Evolutionary conservation across 148 eudicot species (phyloP), one percentile per base, ranked within the genome.

Genomic region (Cornus controversa): DNA sequence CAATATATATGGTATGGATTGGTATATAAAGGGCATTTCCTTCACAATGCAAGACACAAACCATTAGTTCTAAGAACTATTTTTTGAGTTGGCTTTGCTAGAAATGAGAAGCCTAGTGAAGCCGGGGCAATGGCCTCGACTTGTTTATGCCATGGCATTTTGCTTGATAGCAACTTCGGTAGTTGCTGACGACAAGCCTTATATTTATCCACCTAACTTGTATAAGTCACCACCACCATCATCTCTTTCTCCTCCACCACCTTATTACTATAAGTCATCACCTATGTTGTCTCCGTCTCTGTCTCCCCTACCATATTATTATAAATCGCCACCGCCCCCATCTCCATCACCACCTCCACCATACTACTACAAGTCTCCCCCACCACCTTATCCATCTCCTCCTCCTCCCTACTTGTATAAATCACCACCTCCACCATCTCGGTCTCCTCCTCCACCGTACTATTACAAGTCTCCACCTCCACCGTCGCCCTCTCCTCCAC

Each of bases 41-140:
- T 6, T 42, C 13, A 71, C 60, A 47, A 31, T 15, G 20, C 73
- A 45, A 10, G 18, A 24, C 54, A 24, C 16, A 50, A 47, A 71
- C 20, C 73, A 18, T 24, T 24, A 6, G 5, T 4, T 11, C 7
- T 15, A 42, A 18, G 27, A 75, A 37, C 62, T 31, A 31, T 31
- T 2, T 31, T 31, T 31, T 31, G 34, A 3, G 34, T 29, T 29
- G 34, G 34, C 34, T 29, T 29, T 29, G 34, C 34, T 3, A 3
- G 34, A 29, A 29, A 37, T 34, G 57, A 63, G 80, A 68, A 25
- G 72, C 34, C 34, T 29, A 3, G 2, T 1, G 34, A 29, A 29
- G 34, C 34, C 26, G 62, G 66, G 80, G 80, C 82, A 76, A 27
- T 75, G 75, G 80, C 77, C 75, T 75, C 67, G 77, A 79, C 72